Percentiles rank a stretch among this genome's conserved stretches.
Conservation (phyloP, 331 rosid species). For the Ulmus americana region DNA sequence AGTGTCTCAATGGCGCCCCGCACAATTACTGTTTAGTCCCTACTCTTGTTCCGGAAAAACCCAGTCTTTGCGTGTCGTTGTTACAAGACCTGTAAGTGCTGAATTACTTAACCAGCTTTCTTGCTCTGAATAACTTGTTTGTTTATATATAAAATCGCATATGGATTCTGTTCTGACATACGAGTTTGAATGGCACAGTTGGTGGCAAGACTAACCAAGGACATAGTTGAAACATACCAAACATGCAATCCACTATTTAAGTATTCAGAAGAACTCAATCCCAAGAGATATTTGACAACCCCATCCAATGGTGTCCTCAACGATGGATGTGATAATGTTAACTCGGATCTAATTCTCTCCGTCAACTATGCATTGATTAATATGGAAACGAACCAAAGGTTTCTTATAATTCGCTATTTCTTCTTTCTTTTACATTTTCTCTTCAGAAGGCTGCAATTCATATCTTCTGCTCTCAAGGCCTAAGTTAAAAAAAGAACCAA, state of each 20-base stretch:
- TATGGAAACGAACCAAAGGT: constrained; percentile 68
- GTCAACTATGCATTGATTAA: constrained; percentile 75
- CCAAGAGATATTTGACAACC: constrained; percentile 87
- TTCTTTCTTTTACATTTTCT: too few species aligned
- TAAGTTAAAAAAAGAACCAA: too few species aligned
- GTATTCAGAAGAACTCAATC: constrained; percentile 90
- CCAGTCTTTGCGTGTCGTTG: constrained; percentile 46
- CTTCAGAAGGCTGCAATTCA: too few species aligned
- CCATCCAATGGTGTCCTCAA: constrained; percentile 93
- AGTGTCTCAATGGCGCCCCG: constrained; percentile 53
- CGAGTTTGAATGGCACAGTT: constrained; percentile 51
- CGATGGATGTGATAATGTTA: constrained; percentile 86
- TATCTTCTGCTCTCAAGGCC: too few species aligned
- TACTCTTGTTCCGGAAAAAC: constrained; percentile 44
- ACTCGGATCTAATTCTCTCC: constrained; percentile 88
- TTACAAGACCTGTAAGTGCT: constrained; percentile 67
- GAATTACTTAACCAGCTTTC: constrained; percentile 2
- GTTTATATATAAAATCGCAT: background rate
- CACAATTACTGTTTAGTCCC: constrained; percentile 50
- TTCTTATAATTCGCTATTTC: background rate
- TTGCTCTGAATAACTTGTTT: background rate
- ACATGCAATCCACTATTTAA: constrained; percentile 87
- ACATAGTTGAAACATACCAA: constrained; percentile 80
- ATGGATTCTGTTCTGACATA: constrained; percentile 26
- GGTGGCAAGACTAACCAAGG: constrained; percentile 88